Evolutionary conservation across 257 asterid species (phyloP), one percentile per base, ranked within the genome.

Genomic region (Scutellaria barbata): DNA sequence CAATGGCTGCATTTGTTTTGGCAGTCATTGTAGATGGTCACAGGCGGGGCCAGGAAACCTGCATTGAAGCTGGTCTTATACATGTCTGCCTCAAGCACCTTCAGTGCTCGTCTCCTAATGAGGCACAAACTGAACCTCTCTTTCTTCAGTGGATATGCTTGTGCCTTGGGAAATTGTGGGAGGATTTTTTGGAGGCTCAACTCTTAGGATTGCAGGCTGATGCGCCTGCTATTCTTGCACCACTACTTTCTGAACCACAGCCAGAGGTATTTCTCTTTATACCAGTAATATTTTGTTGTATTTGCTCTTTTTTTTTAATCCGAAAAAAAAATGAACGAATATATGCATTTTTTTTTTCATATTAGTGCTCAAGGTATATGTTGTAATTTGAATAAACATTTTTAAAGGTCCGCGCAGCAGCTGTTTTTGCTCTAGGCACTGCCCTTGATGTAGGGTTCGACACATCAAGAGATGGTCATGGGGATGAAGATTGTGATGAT

Each of bases 1-100:
- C 98, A 58, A 95, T 95, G 99, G 97, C 99, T 84, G 99, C 98
- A 60, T 95, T 95, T 85, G 99, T 89, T 59, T 81, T 95, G 85
- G 96, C 98, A 43, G 98, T 95, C 74, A 90, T 92, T 84, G 97
- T 92, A 68, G 99, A 95, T 83, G 93, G 97, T 76, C 95, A 92
- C 80, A 88, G 92, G 82, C 80, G 86, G 74, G 99, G 99, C 56
- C 98, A 95, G 87, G 95, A 92, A 79, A 86, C 90, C 63, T 95
- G 99, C 79, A 79, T 85, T 80, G 97, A 87, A 86, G 89, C 98
- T 65, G 87, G 79, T 75, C 87, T 95, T 18, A 76, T 90, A 72
- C 86, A 88, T 64, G 90, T 88, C 53, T 90, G 98, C 81, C 84
- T 95, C 77, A 90, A 84, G 86, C 89, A 87, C 83, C 95, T 95